Conservation (phyloP, 805 yeast genomes). For the Metschnikowia proteae region DNA sequence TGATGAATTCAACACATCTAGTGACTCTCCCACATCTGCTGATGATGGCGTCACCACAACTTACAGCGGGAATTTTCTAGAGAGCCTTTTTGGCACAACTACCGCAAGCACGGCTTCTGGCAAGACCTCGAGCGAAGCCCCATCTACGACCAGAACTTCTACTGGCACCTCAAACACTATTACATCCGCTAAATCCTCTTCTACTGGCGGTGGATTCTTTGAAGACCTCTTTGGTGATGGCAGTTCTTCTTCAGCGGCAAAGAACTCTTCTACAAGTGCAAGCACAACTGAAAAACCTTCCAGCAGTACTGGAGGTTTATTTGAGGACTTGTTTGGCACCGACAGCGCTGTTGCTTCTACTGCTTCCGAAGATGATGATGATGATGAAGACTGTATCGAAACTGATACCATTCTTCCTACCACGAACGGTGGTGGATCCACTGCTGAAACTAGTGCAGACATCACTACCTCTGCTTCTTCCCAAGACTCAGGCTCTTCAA, state of each 20-base stretch:
- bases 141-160: not conserved
- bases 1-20: conserved; percentile 3
- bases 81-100: conserved; percentile 11
- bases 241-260: not conserved
- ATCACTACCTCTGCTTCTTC: not conserved
- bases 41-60: conserved; percentile 5
- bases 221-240: conserved; percentile 2
- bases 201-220: conserved; percentile 2
- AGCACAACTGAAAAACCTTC: not conserved
- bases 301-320: not conserved
- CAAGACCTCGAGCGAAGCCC: not conserved
- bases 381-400: conserved; percentile 11
- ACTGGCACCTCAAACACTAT: not conserved
- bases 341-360: not conserved
- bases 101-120: conserved; percentile 6
- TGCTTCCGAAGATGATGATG: conserved; percentile 1
- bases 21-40: conserved; percentile 7
- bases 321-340: not conserved
- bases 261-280: not conserved
- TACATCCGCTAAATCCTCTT: not conserved
- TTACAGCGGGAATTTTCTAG: not conserved
- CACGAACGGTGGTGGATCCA: not conserved
- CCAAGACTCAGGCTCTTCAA: not conserved
- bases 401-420: conserved; percentile 9
- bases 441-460: not conserved